These are phyloP conservation scores for Podospora australis DNA, from an alignment of 495 filamentous ascomycete genomes.

Conservation along the genomic window DNA sequence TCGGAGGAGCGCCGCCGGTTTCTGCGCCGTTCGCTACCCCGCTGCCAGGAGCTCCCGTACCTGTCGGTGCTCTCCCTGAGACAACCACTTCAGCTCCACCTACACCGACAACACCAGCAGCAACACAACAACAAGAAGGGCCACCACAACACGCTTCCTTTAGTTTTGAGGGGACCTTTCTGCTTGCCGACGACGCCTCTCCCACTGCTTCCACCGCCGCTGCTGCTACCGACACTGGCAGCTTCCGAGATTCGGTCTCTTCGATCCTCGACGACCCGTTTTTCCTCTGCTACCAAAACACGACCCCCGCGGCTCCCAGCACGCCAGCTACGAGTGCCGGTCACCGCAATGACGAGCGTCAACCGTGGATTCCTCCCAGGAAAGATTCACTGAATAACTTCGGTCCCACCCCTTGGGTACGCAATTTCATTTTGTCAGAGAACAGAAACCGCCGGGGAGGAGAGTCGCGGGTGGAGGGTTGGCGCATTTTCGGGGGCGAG, in stretches of 20 bases:
- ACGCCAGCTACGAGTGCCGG: slow-evolving; percentile 8
- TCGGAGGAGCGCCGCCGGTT: slow-evolving; percentile 7
- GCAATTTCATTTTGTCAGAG: too few relatives aligned
- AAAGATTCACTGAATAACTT: slow-evolving; percentile 34
- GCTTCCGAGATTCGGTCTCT: slow-evolving; percentile 34
- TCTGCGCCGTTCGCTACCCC: slow-evolving; percentile 13
- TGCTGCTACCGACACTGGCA: slow-evolving; percentile 7
- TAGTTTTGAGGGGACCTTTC: slow-evolving; percentile 21
- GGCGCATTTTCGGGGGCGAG: too few relatives aligned
- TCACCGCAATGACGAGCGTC: slow-evolving; percentile 30
- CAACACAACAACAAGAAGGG: not conserved
- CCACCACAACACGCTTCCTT: not conserved
- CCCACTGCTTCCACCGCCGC: slow-evolving; percentile 14
- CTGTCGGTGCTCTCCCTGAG: too few relatives aligned
- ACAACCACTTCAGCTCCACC: too few relatives aligned
- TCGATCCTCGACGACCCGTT: slow-evolving; percentile 45
- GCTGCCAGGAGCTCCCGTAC: not conserved
- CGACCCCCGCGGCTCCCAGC: not conserved
- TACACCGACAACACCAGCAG: too few relatives aligned
- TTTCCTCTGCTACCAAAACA: slow-evolving; percentile 23
- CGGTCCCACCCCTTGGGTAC: slow-evolving; percentile 32
- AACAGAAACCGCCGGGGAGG: too few relatives aligned
- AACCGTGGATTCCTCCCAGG: slow-evolving; percentile 33
- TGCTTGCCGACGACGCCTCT: slow-evolving; percentile 25
- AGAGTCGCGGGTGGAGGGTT: too few relatives aligned